Evolutionary conservation across 495 filamentous ascomycete species (phyloP), one percentile per base, ranked within the genome.

Genomic region (Xylaria acuta): DNA sequence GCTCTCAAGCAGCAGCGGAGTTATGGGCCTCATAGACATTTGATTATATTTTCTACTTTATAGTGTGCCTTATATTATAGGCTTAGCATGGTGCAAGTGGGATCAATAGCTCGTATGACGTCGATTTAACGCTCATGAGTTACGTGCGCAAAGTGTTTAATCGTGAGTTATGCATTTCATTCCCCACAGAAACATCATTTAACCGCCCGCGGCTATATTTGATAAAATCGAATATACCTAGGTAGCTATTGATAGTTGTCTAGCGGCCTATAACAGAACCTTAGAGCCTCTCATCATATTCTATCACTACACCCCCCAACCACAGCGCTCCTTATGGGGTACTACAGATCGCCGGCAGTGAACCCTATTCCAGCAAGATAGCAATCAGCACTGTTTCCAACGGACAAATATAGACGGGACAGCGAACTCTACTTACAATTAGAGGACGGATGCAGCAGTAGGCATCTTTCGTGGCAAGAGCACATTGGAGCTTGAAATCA

Each of bases 391-490:
- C 16, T 3, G 1, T 27, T 66, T 51, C 32, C 7, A 14, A 38
- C 0, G 30, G 20, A 20, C 7, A 12, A 0, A 4, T 2, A n/a
- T 36, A 65, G 2, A 32, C 18, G n/a, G 2, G n/a, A 14, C 38
- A 1, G 3, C 6, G 36, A 6, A 1, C 22, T 2, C 0, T 32
- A 67, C 64, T 25, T 40, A 67, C 64, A 53, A 51, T 36, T 16
- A 67, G 64, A 20, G 64, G 64, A 16, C 64, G 64, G n/a, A 67
- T 14, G 45, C 64, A 67, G 20, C 64, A 67, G 45, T 34, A 45
- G 8, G 64, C 43, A 5, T 22, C 27, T 53, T 67, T 67, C 9
- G 32, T 27, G 18, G 30, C 45, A 8, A 51, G 20, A 25, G 18
- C 30, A 8, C 64, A 67, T 53, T 53, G 45, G 18, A 20, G 16